A percentile compares a stretch with the other conserved stretches of the same genome.
Evolutionary conservation across 805 yeast genomes (phyloP).

Genomic region (Yarrowia sp.): DNA sequence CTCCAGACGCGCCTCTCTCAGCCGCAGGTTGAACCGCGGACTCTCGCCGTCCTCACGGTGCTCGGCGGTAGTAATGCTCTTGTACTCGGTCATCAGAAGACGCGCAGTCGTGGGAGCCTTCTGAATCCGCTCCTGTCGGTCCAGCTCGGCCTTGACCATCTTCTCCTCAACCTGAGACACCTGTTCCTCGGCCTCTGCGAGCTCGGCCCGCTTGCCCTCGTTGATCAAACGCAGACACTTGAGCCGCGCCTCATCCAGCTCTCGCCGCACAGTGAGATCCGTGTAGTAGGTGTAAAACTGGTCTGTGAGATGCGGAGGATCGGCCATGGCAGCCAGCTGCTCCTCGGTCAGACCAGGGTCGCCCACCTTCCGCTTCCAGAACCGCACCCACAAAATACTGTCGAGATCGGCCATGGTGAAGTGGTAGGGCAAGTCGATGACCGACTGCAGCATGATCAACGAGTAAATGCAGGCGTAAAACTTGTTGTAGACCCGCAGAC

Average conservation of each 20-base stretch:
- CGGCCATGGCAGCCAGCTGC: neutral
- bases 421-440: neutral
- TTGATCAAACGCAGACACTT: neutral
- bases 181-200: too few relatives aligned
- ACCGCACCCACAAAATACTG: neutral
- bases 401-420: constrained; percentile 7
- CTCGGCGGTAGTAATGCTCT: neutral
- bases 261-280: neutral
- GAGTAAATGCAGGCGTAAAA: constrained; percentile 11
- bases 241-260: neutral
- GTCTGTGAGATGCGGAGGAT: constrained; percentile 3
- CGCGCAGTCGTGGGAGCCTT: neutral
- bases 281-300: neutral
- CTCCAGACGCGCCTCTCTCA: neutral
- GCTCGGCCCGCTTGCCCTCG: neutral
- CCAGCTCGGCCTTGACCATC: neutral
- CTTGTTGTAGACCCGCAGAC: constrained; percentile 20
- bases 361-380: constrained; percentile 5
- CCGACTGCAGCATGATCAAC: neutral
- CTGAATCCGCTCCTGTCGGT: neutral
- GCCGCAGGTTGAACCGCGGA: neutral
- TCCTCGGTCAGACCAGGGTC: neutral
- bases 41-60: neutral
- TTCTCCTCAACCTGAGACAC: neutral
- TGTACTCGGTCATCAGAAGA: neutral